These are phyloP conservation scores for Sporisorium exsertum DNA, from an alignment of 1,284 basidiomycete genomes.

Conservation along the genomic window DNA sequence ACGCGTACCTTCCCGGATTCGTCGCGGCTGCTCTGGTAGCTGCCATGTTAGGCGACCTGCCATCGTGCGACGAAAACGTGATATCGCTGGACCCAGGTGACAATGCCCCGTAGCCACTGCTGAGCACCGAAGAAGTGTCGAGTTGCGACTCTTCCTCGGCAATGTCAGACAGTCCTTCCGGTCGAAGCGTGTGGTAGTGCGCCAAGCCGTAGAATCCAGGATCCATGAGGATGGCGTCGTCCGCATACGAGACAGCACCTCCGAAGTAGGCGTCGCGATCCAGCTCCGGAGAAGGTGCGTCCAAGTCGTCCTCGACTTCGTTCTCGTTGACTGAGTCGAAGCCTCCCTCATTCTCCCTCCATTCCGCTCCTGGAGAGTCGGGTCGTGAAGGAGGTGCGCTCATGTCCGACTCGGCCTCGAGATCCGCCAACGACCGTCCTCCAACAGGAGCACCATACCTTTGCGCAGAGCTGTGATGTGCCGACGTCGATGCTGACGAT, in stretches of 20 bases:
- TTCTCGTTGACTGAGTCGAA: conserved; percentile 21
- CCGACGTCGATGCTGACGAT: background rate
- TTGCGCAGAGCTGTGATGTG: background rate
- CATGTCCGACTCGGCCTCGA: conserved; percentile 37
- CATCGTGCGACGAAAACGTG: conserved; percentile 23
- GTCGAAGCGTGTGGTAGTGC: conserved; percentile 47
- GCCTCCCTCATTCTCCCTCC: conserved; percentile 10
- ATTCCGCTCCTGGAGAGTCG: conserved; percentile 26
- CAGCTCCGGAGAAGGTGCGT: conserved; percentile 24
- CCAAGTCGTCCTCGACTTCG: conserved; percentile 23
- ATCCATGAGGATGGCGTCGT: conserved; percentile 49
- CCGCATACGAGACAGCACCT: conserved; percentile 32
- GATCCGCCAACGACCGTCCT: conserved; percentile 37
- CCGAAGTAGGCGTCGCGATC: conserved; percentile 35
- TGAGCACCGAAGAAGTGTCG: conserved; percentile 40
- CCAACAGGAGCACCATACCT: conserved; percentile 1
- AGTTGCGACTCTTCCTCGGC: conserved; percentile 56
- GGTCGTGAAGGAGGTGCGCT: conserved; percentile 28
- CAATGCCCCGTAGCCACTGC: conserved; percentile 28
- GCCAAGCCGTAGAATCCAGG: conserved; percentile 48
- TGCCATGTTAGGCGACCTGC: conserved; percentile 13
- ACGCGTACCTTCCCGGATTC: conserved; percentile 19
- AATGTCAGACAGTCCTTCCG: conserved; percentile 60
- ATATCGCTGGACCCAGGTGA: conserved; percentile 21
- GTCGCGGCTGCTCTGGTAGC: conserved; percentile 1